These are phyloP conservation scores for Jamesozyma lodderae DNA, from an alignment of 805 yeast species.

Conservation along the genomic window DNA sequence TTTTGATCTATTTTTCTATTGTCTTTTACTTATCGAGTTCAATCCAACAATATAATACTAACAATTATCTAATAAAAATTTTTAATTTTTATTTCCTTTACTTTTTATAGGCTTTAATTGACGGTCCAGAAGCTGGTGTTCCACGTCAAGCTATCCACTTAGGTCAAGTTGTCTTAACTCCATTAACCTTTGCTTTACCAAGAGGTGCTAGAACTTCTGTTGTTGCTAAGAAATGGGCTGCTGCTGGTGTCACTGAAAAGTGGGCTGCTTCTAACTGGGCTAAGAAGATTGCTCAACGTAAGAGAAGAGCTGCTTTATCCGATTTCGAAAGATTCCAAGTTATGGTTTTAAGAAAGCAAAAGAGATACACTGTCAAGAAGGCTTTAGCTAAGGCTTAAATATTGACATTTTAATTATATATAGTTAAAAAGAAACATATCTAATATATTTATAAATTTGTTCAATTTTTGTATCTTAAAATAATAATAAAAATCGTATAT, in stretches of 20 bases:
- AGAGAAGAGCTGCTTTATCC: slow-evolving; percentile 83
- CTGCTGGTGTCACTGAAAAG: slow-evolving; percentile 78
- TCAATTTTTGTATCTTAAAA: slow-evolving; percentile 7
- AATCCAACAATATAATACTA: not conserved
- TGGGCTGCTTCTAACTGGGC: slow-evolving; percentile 97
- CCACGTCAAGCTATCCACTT: slow-evolving; percentile 87
- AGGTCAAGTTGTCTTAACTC: slow-evolving; percentile 86
- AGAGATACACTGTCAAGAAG: slow-evolving; percentile 88
- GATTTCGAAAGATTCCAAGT: slow-evolving; percentile 99
- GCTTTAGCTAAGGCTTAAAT: slow-evolving; percentile 91
- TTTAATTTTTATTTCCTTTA: not conserved
- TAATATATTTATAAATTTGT: slow-evolving; percentile 3
- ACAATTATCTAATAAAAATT: too few species aligned
- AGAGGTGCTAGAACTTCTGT: slow-evolving; percentile 87
- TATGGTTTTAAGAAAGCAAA: slow-evolving; percentile 93
- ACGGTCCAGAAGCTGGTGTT: slow-evolving; percentile 86
- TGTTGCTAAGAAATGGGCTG: slow-evolving; percentile 88
- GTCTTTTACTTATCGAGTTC: not conserved
- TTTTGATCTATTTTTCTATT: not conserved
- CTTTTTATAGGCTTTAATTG: slow-evolving; percentile 65
- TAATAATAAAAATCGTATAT: not conserved
- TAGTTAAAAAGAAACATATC: slow-evolving; percentile 5
- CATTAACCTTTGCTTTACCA: slow-evolving; percentile 81
- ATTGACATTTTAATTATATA: slow-evolving; percentile 8
- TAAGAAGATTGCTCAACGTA: slow-evolving; percentile 92